Evolutionary conservation across 345 rosid genomes (phyloP).

Genomic region (Cardamine chenopodiifolia): DNA sequence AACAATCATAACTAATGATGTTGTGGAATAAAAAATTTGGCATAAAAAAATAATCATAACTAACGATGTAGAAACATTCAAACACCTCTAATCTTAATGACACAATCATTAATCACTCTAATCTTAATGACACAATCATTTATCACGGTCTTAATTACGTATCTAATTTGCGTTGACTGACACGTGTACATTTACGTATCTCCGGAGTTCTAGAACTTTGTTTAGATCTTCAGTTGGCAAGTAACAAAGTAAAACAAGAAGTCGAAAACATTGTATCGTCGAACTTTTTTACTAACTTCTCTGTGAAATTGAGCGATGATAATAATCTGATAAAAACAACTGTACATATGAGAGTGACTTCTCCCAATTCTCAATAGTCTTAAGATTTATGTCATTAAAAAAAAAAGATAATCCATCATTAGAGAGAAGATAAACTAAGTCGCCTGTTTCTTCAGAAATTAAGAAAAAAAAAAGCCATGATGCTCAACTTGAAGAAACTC

Average conservation of each 20-base stretch:
- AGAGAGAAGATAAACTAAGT: conserved; percentile 3
- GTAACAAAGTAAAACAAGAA: background rate
- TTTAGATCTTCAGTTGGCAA: background rate
- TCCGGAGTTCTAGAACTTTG: background rate
- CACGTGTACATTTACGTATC: conserved; percentile 16
- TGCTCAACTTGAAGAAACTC: conserved; percentile 31
- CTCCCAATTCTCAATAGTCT: conserved; percentile 25
- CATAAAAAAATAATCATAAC: no score
- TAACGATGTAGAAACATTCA: no score
- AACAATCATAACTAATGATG: no score
- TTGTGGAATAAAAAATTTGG: no score
- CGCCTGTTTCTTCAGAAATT: conserved; percentile 10
- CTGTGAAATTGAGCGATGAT: background rate
- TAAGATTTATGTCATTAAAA: background rate
- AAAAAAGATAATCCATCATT: background rate
- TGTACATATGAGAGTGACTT: conserved; percentile 33
- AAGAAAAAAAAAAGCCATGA: background rate
- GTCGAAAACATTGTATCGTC: background rate
- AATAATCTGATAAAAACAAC: conserved; percentile 16
- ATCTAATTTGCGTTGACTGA: background rate
- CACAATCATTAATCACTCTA: no score
- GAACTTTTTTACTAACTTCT: background rate
- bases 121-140: no score
- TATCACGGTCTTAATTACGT: no score
- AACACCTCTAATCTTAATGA: no score